phyloP scores from a whole-genome alignment of 805 yeast species.

The Metschnikowia kunwiensis region DNA sequence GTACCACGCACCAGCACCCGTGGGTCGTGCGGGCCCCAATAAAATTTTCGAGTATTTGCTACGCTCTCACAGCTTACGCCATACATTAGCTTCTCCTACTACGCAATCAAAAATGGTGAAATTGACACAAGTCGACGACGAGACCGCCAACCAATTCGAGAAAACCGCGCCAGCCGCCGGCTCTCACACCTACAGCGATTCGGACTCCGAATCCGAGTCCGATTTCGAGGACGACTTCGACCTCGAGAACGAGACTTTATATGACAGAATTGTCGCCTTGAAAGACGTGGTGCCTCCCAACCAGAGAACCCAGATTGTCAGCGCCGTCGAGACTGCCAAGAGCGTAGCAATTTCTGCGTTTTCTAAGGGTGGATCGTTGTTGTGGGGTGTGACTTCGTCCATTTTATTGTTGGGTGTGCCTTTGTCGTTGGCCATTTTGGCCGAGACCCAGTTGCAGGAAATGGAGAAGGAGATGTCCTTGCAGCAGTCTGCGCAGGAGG shows the following conservation, averaged over 20 bases:
- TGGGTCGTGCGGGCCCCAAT: conserved; percentile 20
- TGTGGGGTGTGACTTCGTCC: conserved; percentile 85
- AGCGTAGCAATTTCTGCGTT: conserved; percentile 42
- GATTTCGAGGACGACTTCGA: conserved; percentile 71
- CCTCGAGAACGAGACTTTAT: conserved; percentile 72
- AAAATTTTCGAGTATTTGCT: conserved; percentile 21
- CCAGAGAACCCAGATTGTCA: conserved; percentile 54
- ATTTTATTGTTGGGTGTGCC: conserved; percentile 90
- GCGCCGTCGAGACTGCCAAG: conserved; percentile 30
- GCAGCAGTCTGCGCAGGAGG: conserved; percentile 74
- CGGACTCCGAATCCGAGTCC: conserved; percentile 49
- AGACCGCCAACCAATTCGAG: conserved; percentile 38
- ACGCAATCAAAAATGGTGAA: conserved; percentile 56
- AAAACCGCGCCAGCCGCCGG: conserved; percentile 27
- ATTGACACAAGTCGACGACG: conserved; percentile 69
- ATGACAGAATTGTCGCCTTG: conserved; percentile 86
- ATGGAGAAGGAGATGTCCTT: conserved; percentile 87
- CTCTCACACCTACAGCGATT: conserved; percentile 30
- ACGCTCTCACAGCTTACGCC: conserved; percentile 3
- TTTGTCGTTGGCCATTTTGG: conserved; percentile 78
- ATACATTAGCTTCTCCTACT: background rate
- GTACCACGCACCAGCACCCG: too few relatives aligned
- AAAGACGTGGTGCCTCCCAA: conserved; percentile 89
- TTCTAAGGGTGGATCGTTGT: conserved; percentile 64
- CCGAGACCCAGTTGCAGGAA: conserved; percentile 91